A percentile compares a stretch with the other conserved stretches of the same genome.
Evolutionary conservation across 179 eudicot genomes (phyloP).

Genomic region (Dionaea muscipula): DNA sequence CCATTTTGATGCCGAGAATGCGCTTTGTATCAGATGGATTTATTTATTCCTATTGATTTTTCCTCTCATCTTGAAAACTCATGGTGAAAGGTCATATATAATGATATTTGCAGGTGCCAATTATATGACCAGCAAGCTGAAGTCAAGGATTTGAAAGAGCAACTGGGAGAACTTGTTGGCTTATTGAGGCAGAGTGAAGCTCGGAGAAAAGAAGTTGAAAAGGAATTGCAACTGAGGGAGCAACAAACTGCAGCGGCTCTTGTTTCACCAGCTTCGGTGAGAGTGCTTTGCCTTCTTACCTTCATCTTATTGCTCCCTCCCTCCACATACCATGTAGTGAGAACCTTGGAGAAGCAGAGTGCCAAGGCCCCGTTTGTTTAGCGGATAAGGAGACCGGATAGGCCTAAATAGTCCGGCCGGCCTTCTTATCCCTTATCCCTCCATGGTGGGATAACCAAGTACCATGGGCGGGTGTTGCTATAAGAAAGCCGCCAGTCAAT

Average conservation of each 20-base stretch:
- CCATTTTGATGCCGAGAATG: too few relatives aligned
- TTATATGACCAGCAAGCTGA: slow-evolving; percentile 73
- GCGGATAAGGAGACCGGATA: too few relatives aligned
- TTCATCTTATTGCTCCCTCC: slow-evolving; percentile 4
- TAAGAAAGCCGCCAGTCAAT: too few relatives aligned
- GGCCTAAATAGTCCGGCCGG: too few relatives aligned
- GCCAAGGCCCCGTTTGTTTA: neutral
- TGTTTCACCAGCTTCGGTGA: slow-evolving; percentile 57
- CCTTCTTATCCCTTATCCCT: too few relatives aligned
- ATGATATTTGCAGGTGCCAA: slow-evolving; percentile 62
- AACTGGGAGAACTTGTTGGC: slow-evolving; percentile 78
- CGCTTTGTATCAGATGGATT: too few relatives aligned
- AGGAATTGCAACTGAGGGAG: slow-evolving; percentile 81
- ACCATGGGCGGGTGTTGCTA: too few relatives aligned
- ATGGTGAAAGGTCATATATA: slow-evolving; percentile 4
- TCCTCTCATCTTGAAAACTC: slow-evolving; percentile 3
- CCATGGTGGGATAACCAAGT: too few relatives aligned
- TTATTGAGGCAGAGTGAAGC: slow-evolving; percentile 79
- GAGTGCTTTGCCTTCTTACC: slow-evolving; percentile 15
- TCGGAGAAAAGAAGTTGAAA: slow-evolving; percentile 79
- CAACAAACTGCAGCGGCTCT: slow-evolving; percentile 64
- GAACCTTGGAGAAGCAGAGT: neutral
- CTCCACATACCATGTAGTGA: neutral
- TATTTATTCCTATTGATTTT: too few relatives aligned
- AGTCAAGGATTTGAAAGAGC: slow-evolving; percentile 86